These are phyloP conservation scores for Neolentinus lepideus DNA, from an alignment of 1,284 basidiomycete species.

Conservation along the genomic window DNA sequence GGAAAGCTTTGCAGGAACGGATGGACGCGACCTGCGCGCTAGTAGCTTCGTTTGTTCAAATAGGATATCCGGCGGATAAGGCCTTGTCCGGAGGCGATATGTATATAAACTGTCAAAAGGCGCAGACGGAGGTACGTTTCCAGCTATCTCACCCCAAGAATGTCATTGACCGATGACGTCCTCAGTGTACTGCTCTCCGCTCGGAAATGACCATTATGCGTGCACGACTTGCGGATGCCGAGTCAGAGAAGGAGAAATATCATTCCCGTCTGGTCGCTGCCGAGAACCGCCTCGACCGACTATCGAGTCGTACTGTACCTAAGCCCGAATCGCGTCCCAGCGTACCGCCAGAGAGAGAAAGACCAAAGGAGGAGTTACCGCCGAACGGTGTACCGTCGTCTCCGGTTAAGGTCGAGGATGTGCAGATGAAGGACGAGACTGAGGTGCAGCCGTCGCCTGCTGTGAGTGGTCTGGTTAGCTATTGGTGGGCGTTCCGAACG, in stretches of 20 bases:
- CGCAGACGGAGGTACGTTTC: constrained; percentile 55
- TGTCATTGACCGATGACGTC: constrained; percentile 10
- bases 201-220: constrained; percentile 58
- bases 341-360: not conserved
- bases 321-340: not conserved
- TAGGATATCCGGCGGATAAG: constrained; percentile 27
- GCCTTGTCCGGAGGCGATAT: constrained; percentile 28
- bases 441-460: constrained; percentile 30
- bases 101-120: constrained; percentile 41
- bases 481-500: constrained; percentile 50
- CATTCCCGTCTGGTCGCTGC: constrained; percentile 52
- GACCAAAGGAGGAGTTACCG: constrained; percentile 27
- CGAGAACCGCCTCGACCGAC: constrained; percentile 69
- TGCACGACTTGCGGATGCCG: constrained; percentile 46
- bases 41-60: constrained; percentile 49
- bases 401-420: constrained; percentile 31
- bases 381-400: constrained; percentile 12
- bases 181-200: constrained; percentile 48
- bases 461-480: constrained; percentile 60
- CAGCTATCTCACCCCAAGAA: no score
- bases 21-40: constrained; percentile 54
- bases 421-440: constrained; percentile 42
- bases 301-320: constrained; percentile 55
- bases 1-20: constrained; percentile 43
- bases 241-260: constrained; percentile 46